phyloP scores from a whole-genome alignment of 305 asterid genomes.

The Ilex paraguariensis region DNA sequence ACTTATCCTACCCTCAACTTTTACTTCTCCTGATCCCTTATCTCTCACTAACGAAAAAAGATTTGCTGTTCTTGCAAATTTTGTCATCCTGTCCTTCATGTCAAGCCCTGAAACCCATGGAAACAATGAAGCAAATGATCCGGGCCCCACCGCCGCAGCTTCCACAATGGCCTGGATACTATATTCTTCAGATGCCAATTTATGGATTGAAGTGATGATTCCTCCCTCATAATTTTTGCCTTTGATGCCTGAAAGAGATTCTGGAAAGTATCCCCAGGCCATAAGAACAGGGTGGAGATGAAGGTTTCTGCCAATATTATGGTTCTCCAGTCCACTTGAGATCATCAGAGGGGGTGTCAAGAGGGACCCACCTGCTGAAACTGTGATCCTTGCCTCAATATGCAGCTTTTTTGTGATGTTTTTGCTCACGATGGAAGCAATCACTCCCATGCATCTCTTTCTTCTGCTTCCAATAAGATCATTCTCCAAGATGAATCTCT shows the following conservation, averaged over 20 bases:
- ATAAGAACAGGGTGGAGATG: slow-evolving; percentile 73
- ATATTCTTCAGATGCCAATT: slow-evolving; percentile 44
- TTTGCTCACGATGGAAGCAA: slow-evolving; percentile 39
- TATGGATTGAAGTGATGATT: slow-evolving; percentile 70
- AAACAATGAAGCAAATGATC: slow-evolving; percentile 35
- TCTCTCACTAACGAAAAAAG: slow-evolving; percentile 58
- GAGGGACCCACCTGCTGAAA: slow-evolving; percentile 77
- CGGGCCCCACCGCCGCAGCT: slow-evolving; percentile 60
- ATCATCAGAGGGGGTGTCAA: slow-evolving; percentile 70
- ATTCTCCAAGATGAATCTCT: slow-evolving; percentile 39
- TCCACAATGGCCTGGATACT: slow-evolving; percentile 51
- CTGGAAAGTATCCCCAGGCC: slow-evolving; percentile 92
- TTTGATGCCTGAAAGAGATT: slow-evolving; percentile 33
- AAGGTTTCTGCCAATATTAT: slow-evolving; percentile 66
- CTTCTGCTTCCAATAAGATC: slow-evolving; percentile 14
- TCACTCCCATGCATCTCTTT: slow-evolving; percentile 65
- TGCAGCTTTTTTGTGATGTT: slow-evolving; percentile 34
- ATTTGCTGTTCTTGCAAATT: slow-evolving; percentile 55
- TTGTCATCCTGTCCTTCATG: slow-evolving; percentile 51
- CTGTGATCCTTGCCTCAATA: slow-evolving; percentile 49
- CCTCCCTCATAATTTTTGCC: slow-evolving; percentile 79
- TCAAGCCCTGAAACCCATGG: slow-evolving; percentile 75
- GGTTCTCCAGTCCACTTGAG: slow-evolving; percentile 68
- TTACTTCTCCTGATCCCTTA: slow-evolving; percentile 64
- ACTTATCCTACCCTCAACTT: slow-evolving; percentile 32